These are phyloP conservation scores for Moesziomyces globuligerus DNA, from an alignment of 1,284 basidiomycete species.

Conservation along the genomic window DNA sequence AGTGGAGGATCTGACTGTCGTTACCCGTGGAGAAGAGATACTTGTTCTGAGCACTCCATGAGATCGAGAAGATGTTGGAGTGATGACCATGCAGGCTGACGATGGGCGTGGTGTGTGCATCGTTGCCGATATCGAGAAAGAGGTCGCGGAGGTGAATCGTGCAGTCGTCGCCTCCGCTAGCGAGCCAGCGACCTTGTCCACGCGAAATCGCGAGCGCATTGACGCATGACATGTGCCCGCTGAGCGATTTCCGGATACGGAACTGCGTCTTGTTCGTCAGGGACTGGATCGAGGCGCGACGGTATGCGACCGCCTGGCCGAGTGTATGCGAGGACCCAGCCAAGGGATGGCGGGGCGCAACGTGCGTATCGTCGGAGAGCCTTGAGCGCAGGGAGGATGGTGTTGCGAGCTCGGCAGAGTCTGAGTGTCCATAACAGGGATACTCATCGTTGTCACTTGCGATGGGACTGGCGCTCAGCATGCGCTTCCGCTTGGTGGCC, in stretches of 20 bases:
- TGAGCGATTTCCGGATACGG: background rate
- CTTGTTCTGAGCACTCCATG: slow-evolving; percentile 34
- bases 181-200: slow-evolving; percentile 30
- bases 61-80: slow-evolving; percentile 46
- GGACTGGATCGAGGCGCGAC: background rate
- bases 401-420: too few species aligned
- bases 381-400: slow-evolving; percentile 5
- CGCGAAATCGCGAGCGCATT: slow-evolving; percentile 42
- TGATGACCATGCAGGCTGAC: slow-evolving; percentile 29
- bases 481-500: too few species aligned
- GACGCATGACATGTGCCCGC: slow-evolving; percentile 31
- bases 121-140: slow-evolving; percentile 12
- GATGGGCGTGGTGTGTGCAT: slow-evolving; percentile 6
- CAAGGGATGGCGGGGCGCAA: slow-evolving; percentile 9
- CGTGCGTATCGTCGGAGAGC: background rate
- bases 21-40: slow-evolving; percentile 40
- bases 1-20: slow-evolving; percentile 37
- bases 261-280: slow-evolving; percentile 7
- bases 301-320: slow-evolving; percentile 3
- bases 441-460: too few species aligned
- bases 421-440: too few species aligned
- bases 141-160: slow-evolving; percentile 39
- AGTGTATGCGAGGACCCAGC: slow-evolving; percentile 1
- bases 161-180: slow-evolving; percentile 31
- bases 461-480: too few species aligned